Evolutionary conservation across 805 yeast genomes (phyloP), one percentile per base, ranked within the genome.

Genomic region (Saccharomyces mikatae): DNA sequence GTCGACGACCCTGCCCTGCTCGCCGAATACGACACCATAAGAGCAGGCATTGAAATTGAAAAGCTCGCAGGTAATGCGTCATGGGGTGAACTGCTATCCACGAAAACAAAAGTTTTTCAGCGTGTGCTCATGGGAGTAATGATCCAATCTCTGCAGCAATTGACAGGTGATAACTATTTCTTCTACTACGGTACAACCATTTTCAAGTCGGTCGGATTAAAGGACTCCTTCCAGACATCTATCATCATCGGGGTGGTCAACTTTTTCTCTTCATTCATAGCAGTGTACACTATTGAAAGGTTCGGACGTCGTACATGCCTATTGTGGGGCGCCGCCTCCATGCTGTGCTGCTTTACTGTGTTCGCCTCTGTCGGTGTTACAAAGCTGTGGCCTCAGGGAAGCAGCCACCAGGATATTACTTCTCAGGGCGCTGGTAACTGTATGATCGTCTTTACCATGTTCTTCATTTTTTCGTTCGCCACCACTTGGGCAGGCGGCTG

Each of bases 401-500:
- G 50, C 24, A 49, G 49, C 22, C 56, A 58, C 32, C 63, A 61
- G 47, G 50, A 56, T 22, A 76, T 74, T 28, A 74, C 82, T 52
- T 70, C 78, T 47, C 75, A 73, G 59, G 75, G 82, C 54, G 80
- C 83, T 49, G 89, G 89, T 71, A 70, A 81, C 69, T 85, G 81
- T 52, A 81, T 84, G 88, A 83, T 84, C 66, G 81, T 83, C 72
- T 76, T 84, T 61, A 77, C 88, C 28, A 82, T 86, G 75, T 72
- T 84, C 62, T 84, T 75, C 76, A 81, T 84, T 60, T 82, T 83
- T 78, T 81, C 76, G 75, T 84, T 84, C 64, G 88, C 88, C 29
- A 77, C 83, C 49, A 80, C 88, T 28, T 84, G 89, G 89, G 89
- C 87, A 60, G 86, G 88, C 65, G 77, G 80, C 62, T 80, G 79